These are phyloP conservation scores for Cunninghamia lanceolata DNA, from an alignment of 75 land plant genomes.

Conservation along the genomic window DNA sequence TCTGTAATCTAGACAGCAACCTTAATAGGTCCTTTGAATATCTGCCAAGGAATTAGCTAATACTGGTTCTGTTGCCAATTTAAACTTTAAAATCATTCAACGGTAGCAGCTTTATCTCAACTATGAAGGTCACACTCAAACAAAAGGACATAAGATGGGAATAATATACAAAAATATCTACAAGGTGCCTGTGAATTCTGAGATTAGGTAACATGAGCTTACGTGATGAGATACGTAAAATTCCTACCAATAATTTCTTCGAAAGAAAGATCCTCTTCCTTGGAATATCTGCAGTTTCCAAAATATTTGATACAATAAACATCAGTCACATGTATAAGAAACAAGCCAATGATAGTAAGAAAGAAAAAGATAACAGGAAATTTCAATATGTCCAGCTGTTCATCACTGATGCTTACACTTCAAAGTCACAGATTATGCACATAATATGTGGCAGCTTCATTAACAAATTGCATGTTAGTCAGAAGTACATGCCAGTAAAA, in stretches of 20 bases:
- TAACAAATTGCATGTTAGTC: not conserved
- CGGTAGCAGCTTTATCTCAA: not conserved
- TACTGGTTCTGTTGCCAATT: no score
- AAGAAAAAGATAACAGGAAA: not conserved
- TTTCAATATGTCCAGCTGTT: not conserved
- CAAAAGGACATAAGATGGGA: not conserved
- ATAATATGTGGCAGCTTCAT: not conserved
- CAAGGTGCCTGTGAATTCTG: not conserved
- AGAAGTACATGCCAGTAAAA: not conserved
- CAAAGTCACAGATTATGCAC: not conserved
- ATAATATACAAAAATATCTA: not conserved
- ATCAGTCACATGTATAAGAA: no score
- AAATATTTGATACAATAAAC: not conserved
- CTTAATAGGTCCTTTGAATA: no score
- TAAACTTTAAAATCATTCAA: no score
- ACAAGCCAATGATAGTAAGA: not conserved
- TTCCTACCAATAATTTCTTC: slow-evolving; percentile 45
- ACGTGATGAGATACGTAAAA: slow-evolving; percentile 90
- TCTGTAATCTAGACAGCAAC: no score
- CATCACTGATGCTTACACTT: not conserved
- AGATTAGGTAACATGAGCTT: slow-evolving; percentile 13
- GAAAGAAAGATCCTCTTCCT: slow-evolving; percentile 68
- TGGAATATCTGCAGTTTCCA: slow-evolving; percentile 65
- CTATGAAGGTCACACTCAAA: not conserved
- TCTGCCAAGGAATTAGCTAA: no score